Conservation (phyloP, 129 eudicot species). For the Chrysanthemum lavandulifolium region DNA sequence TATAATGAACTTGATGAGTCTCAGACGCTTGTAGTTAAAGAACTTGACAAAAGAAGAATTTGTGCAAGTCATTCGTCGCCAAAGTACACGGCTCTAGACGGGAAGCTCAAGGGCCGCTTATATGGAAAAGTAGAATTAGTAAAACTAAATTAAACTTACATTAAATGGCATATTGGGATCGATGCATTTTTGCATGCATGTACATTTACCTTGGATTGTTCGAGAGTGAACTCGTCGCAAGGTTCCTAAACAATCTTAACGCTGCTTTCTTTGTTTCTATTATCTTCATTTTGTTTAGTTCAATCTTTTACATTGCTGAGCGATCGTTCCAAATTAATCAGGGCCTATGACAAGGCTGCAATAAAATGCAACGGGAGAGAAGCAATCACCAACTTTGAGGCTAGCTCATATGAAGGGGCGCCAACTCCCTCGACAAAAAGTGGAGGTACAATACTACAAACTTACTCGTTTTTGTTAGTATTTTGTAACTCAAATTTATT, state of each 20-base stretch:
- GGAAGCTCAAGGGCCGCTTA: constrained; percentile 74
- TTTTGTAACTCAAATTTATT: too few relatives aligned
- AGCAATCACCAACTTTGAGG: too few relatives aligned
- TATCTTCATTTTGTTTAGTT: too few relatives aligned
- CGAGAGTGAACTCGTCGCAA: constrained; percentile 80
- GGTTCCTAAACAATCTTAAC: constrained; percentile 27
- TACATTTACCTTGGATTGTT: constrained; percentile 78
- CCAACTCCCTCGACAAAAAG: too few relatives aligned
- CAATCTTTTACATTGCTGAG: too few relatives aligned
- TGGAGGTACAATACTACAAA: too few relatives aligned
- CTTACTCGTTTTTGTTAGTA: too few relatives aligned
- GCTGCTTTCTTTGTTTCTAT: neutral
- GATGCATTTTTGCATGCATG: constrained; percentile 39
- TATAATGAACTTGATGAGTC: constrained; percentile 33
- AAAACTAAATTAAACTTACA: neutral
- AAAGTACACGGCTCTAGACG: constrained; percentile 63
- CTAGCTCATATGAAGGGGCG: too few relatives aligned
- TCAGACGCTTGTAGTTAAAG: constrained; percentile 35
- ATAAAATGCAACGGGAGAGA: too few relatives aligned
- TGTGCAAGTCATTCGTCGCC: constrained; percentile 52
- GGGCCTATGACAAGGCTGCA: too few relatives aligned
- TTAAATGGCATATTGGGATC: neutral
- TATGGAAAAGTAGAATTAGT: constrained; percentile 51
- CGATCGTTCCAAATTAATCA: too few relatives aligned
- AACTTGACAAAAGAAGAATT: constrained; percentile 52